These are phyloP conservation scores for Aspergillus alliaceus DNA, from an alignment of 2,329 filamentous ascomycete genomes.

Conservation along the genomic window DNA sequence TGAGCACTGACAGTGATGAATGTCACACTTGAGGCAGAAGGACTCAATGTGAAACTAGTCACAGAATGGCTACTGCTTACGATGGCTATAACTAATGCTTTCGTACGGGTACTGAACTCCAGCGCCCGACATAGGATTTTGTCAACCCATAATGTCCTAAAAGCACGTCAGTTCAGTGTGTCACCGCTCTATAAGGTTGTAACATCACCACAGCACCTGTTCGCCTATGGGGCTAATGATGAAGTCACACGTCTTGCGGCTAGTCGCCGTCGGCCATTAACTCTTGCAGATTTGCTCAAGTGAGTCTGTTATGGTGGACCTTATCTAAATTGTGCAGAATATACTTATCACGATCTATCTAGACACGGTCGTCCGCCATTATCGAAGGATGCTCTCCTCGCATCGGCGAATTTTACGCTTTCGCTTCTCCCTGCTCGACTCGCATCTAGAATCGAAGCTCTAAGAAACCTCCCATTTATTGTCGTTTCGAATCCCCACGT, in stretches of 20 bases:
- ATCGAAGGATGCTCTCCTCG: slow-evolving; percentile 74
- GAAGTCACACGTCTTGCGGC: slow-evolving; percentile 78
- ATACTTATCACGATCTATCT: background rate
- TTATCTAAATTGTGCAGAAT: no score
- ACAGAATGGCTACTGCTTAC: slow-evolving; percentile 21
- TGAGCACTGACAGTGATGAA: background rate
- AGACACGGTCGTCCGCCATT: slow-evolving; percentile 81
- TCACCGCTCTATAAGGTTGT: slow-evolving; percentile 16
- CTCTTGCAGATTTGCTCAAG: slow-evolving; percentile 85
- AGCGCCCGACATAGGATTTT: slow-evolving; percentile 1
- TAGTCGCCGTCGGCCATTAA: slow-evolving; percentile 76
- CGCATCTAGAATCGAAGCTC: slow-evolving; percentile 87
- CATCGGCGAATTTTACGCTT: slow-evolving; percentile 93
- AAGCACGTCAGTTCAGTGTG: slow-evolving; percentile 19
- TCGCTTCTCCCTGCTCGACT: slow-evolving; percentile 88
- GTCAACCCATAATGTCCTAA: background rate
- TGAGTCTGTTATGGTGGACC: slow-evolving; percentile 48
- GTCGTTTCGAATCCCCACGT: slow-evolving; percentile 98
- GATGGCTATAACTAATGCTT: slow-evolving; percentile 22
- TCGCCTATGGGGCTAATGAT: slow-evolving; percentile 63
- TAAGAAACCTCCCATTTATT: slow-evolving; percentile 93
- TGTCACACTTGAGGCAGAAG: background rate
- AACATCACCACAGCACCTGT: slow-evolving; percentile 48
- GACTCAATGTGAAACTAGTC: background rate
- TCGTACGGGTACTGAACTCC: slow-evolving; percentile 12